phyloP scores from a whole-genome alignment of 495 filamentous ascomycete genomes.

The Lasiosphaeris hirsuta region DNA sequence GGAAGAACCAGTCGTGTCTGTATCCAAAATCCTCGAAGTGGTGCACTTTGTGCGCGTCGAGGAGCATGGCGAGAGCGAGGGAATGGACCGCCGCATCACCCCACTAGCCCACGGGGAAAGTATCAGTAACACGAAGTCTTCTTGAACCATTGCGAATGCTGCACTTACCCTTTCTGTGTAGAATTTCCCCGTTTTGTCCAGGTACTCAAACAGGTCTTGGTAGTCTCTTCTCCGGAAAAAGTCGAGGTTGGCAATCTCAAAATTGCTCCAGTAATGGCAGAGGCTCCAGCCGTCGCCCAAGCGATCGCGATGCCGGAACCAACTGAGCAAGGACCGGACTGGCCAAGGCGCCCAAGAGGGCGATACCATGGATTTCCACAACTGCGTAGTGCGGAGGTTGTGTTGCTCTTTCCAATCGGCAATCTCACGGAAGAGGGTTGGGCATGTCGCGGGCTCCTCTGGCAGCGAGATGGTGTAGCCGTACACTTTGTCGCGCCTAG shows the following conservation, averaged over 20 bases:
- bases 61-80: constrained; percentile 49
- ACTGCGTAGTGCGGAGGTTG: constrained; percentile 26
- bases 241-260: constrained; percentile 53
- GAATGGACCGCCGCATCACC: constrained; percentile 55
- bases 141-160: too few species aligned
- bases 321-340: constrained; percentile 33
- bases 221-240: constrained; percentile 50
- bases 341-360: constrained; percentile 41
- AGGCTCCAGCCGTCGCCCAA: constrained; percentile 40
- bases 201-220: constrained; percentile 44
- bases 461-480: constrained; percentile 51
- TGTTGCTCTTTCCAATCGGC: constrained; percentile 41
- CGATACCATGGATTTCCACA: constrained; percentile 41
- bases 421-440: constrained; percentile 46
- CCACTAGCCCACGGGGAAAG: constrained; percentile 30
- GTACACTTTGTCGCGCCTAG: constrained; percentile 47
- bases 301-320: constrained; percentile 36
- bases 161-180: constrained; percentile 48
- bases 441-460: constrained; percentile 49
- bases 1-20: constrained; percentile 47
- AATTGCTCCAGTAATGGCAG: constrained; percentile 59
- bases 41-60: constrained; percentile 46
- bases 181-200: constrained; percentile 50
- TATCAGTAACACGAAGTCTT: too few species aligned
- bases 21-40: constrained; percentile 55